Percentiles rank a stretch among this genome's conserved stretches.
Conservation (phyloP, 768 basidiomycete species). For the Krasilnikovozyma curviuscula region DNA sequence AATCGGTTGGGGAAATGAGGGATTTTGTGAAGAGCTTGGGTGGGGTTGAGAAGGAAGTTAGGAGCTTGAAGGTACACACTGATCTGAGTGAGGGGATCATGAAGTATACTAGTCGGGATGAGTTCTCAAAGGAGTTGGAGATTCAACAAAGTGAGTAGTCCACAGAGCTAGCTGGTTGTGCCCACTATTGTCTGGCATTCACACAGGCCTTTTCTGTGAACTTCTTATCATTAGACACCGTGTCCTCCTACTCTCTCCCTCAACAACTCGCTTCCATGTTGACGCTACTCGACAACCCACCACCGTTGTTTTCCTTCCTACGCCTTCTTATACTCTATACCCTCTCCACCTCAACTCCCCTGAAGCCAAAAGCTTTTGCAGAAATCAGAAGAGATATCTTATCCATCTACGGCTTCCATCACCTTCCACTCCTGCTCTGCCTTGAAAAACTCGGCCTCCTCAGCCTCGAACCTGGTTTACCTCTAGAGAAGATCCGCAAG, state of each 20-base stretch:
- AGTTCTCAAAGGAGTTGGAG: constrained; percentile 80
- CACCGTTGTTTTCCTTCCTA: neutral
- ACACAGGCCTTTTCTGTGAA: neutral
- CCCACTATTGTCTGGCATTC: neutral
- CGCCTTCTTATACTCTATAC: no score
- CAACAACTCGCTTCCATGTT: no score
- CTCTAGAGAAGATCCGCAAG: constrained; percentile 41
- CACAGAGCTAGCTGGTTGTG: neutral
- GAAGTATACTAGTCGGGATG: constrained; percentile 59
- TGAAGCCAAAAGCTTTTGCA: constrained; percentile 5
- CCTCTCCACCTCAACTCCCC: neutral
- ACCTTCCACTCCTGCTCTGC: constrained; percentile 26
- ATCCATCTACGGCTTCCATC: constrained; percentile 42
- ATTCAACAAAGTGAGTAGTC: constrained; percentile 69
- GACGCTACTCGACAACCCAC: neutral
- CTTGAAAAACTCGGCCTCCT: neutral
- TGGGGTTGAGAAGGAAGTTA: constrained; percentile 58
- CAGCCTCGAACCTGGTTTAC: neutral
- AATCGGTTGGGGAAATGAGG: no score
- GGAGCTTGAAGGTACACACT: constrained; percentile 43
- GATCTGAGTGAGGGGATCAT: constrained; percentile 81
- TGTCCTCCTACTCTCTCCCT: no score
- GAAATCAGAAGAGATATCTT: no score
- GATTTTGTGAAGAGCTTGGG: constrained; percentile 91
- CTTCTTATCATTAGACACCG: no score